phyloP scores from a whole-genome alignment of 345 rosid species.

The Eutrema japonicum region DNA sequence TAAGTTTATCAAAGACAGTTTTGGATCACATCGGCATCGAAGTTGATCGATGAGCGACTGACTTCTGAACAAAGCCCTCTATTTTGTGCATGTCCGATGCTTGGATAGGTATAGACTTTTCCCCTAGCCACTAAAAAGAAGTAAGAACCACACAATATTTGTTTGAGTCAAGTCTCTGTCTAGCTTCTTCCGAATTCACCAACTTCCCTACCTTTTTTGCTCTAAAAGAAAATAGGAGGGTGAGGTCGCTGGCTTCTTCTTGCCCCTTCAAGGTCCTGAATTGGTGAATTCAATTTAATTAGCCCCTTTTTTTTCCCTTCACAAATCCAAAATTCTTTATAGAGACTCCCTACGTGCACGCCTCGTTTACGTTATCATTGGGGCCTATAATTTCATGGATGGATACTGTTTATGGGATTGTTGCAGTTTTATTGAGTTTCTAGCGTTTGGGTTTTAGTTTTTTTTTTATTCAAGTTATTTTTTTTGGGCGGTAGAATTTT shows the following conservation, averaged over 20 bases:
- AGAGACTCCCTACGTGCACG: conserved; percentile 27
- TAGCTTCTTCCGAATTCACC: neutral
- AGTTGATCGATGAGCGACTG: too few relatives aligned
- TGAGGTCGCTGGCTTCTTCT: conserved; percentile 14
- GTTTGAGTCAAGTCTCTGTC: conserved; percentile 8
- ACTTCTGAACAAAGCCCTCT: too few relatives aligned
- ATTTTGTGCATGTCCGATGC: too few relatives aligned
- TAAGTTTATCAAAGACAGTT: too few relatives aligned
- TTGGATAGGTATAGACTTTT: neutral
- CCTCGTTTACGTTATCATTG: conserved; percentile 14
- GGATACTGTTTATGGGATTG: neutral
- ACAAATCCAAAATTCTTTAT: conserved; percentile 1
- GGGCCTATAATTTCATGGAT: neutral
- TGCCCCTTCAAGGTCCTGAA: conserved; percentile 31
- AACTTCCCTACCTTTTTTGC: conserved; percentile 11
- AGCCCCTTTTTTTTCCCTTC: neutral
- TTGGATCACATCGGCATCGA: too few relatives aligned
- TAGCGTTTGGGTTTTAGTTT: neutral
- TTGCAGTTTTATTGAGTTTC: neutral
- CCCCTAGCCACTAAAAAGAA: neutral
- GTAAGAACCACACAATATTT: conserved; percentile 13
- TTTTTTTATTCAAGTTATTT: neutral
- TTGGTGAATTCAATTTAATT: conserved; percentile 1
- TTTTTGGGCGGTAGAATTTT: neutral
- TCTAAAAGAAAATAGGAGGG: neutral